Percentiles rank a stretch among this genome's conserved stretches.
Conservation (phyloP, 345 rosid genomes). For the Eucalyptus dawsonii region DNA sequence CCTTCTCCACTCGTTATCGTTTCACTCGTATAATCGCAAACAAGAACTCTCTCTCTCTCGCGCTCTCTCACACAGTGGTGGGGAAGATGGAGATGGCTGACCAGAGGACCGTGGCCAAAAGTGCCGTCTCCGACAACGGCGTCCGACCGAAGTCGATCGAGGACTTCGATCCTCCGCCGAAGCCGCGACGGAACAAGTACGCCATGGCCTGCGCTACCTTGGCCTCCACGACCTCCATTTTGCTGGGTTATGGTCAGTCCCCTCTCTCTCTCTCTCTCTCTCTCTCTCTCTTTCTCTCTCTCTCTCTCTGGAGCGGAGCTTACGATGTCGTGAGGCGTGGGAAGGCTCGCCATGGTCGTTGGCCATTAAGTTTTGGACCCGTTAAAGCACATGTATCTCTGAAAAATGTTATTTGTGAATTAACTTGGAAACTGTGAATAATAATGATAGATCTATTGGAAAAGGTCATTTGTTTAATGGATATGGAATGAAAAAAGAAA, state of each 20-base stretch:
- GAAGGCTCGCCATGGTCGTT: neutral
- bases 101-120: neutral
- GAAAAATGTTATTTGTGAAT: neutral
- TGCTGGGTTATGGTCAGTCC: conserved; percentile 63
- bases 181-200: conserved; percentile 37
- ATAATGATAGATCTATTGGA: neutral
- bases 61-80: neutral
- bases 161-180: conserved; percentile 35
- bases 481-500: neutral
- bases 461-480: neutral
- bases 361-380: neutral
- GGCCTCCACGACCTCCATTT: conserved; percentile 69
- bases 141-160: neutral
- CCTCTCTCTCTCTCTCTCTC: neutral
- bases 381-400: neutral
- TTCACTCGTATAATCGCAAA: neutral
- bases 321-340: neutral
- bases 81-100: neutral
- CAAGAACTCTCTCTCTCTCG: neutral
- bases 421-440: neutral
- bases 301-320: neutral
- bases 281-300: too few relatives aligned
- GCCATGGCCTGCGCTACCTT: conserved; percentile 53
- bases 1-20: neutral
- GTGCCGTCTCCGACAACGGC: neutral